phyloP scores from a whole-genome alignment of 352 stramenopile genomes.

The Phytophthora tentaculata region DNA sequence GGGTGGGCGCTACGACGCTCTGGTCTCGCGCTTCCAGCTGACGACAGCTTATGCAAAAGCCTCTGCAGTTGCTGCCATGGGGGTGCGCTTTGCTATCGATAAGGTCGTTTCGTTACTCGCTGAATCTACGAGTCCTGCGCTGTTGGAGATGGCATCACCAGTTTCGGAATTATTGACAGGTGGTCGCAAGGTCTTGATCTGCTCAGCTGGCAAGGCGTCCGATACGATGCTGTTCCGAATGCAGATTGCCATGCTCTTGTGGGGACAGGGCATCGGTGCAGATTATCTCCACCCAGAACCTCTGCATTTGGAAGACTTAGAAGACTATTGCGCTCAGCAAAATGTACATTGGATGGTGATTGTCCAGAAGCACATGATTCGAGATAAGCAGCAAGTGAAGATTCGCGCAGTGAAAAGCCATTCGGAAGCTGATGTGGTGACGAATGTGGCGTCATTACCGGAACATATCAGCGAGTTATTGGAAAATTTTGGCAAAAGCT shows the following conservation, averaged over 20 bases:
- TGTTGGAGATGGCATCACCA: conserved; percentile 46
- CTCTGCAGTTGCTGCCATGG: conserved; percentile 76
- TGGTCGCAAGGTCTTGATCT: conserved; percentile 72
- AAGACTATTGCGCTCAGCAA: conserved; percentile 83
- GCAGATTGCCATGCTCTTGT: conserved; percentile 82
- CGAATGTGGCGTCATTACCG: conserved; percentile 65
- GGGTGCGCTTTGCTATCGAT: conserved; percentile 86
- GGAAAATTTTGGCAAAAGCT: conserved; percentile 26
- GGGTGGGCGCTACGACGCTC: conserved; percentile 80
- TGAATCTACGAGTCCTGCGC: conserved; percentile 36
- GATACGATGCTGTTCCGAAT: conserved; percentile 80
- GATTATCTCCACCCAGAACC: conserved; percentile 87
- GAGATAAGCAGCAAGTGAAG: conserved; percentile 88
- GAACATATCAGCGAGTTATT: conserved; percentile 71
- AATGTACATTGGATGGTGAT: conserved; percentile 87
- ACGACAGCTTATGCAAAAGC: conserved; percentile 79
- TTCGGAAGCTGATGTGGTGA: conserved; percentile 70
- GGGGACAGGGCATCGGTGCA: conserved; percentile 70
- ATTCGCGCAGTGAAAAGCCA: conserved; percentile 75
- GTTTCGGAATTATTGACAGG: conserved; percentile 45
- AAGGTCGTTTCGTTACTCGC: conserved; percentile 84
- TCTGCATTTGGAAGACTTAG: conserved; percentile 80
- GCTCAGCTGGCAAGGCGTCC: conserved; percentile 72
- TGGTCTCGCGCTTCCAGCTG: conserved; percentile 87
- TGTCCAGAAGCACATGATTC: conserved; percentile 84